Evolutionary conservation across 768 basidiomycete genomes (phyloP), one percentile per base, ranked within the genome.

Genomic region (Guyanaporus albipodus): DNA sequence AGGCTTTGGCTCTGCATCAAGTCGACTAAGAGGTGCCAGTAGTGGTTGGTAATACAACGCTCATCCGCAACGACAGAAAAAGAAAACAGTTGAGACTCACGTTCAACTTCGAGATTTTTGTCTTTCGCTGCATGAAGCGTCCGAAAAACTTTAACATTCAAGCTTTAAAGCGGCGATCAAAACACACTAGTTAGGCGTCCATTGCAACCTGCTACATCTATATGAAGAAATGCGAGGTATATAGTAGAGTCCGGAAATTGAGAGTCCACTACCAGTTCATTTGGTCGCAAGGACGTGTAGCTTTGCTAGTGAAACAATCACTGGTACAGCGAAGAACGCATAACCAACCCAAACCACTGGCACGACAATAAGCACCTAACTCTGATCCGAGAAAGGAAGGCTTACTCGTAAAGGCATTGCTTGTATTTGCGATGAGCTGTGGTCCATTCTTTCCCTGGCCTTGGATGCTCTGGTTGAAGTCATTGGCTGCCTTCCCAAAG

Each of bases 21-120:
- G 77, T 90, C 84, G 82, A 87, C 87, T 89, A 89, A 88, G 87
- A 90, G 87, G 87, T 88, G 85, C 87, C 87, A 90, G 79, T 77
- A 44, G 61, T 68, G 74, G 76, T 76, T 79, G 83, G 69, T 60
- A 61, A 63, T 73, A 78, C 85, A 87, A 89, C 86, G 77, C 87
- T 90, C 87, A 77, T 90, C 87, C 40, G 44, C 46, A 29, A n/a
- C 8, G 21, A 6, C 8, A 21, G 22, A 36, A 26, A 4, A 39
- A 42, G 12, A 46, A 4, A 55, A 40, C 10, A 17, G 8, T 2
- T 29, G n/a, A 21, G 8, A 64, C 61, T 62, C 36, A 62, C 60
- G 6, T 10, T 28, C 14, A 4, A 14, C 28, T n/a, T n/a, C n/a
- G n/a, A n/a, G 15, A 29, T 29, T 29, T 29, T 10, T 5, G 11